Evolutionary conservation across 108 stramenopile species (phyloP), one percentile per base, ranked within the genome.

Genomic region (Conticribra guillardii): DNA sequence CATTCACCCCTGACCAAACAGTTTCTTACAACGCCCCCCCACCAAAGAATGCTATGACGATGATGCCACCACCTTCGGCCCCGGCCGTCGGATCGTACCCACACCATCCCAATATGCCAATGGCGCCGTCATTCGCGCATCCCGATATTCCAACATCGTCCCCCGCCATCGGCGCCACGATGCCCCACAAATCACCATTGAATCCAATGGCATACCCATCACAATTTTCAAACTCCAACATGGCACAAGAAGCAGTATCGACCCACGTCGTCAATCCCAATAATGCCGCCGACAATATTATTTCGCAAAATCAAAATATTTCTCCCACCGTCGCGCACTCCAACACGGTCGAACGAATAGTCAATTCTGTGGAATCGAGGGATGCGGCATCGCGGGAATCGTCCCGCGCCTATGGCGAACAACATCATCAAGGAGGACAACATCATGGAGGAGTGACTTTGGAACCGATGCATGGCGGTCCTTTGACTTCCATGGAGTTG

Each of bases 401-500:
- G 8, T 69, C 81, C 14, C 29, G 61, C 19, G 56, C 51, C 44
- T 34, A 68, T 46, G 56, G 55, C 14, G 16, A 18, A n/a, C n/a
- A n/a, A n/a, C n/a, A n/a, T n/a, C n/a, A n/a, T n/a, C n/a, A n/a
- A n/a, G n/a, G n/a, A n/a, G n/a, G n/a, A n/a, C n/a, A n/a, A 21
- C 0, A 53, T 14, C 31, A 65, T 31, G 31, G 50, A 34, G 17
- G 17, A 9, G 27, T 19, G 21, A 22, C 49, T 2, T 47, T 49
- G 21, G 74, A 69, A 44, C 69, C 41, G 5, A 46, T 60, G 27
- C 27, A 67, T 19, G 81, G 76, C 21, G 84, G 81, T 49, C 84
- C 81, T 15, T 75, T 85, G 37, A 76, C 74, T 15, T 26, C 64
- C 44, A 19, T 34, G 49, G 85, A 86, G 67, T 47, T 86, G n/a